Base-by-base conservation (phyloP, 129 eudicot genomes). In the Flaveria brownii region DNA sequence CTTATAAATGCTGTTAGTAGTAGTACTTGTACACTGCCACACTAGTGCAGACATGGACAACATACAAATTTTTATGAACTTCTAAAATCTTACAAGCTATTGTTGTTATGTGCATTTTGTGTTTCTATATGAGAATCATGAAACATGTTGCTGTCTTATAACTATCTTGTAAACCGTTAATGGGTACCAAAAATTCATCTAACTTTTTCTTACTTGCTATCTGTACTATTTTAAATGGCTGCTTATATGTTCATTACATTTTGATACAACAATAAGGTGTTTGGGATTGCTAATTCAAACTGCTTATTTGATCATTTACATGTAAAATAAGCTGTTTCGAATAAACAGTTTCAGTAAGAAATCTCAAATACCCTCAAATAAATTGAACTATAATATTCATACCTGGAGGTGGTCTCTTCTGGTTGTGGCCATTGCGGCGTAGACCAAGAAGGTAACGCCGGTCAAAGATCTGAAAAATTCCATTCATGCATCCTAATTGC, bases 401-500 rank as follows among this genome's bases (percentile, higher is more conserved):
- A 91, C 97, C 96, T 74, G 80, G 71, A 74, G 82, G 87, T 71
- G 84, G 86, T 76, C 83, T 81, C 82, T 87, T 92, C 76, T 82
- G 85, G 80, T 78, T 74, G 41, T 81, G 87, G 70, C 78, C 59
- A 54, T 46, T 73, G 74, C 82, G 62, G 63, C 88, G 87, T 71
- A 87, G 84, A 43, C 91, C 84, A 33, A 86, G 81, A 78, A 88
- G 86, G 72, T 82, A 85, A 54, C 82, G 89, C 49, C 90, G 88
- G 84, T 86, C 92, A 72, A 94, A 89, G 70, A 91, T 76, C 84
- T 89, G 97, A 64, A 95, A 87, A 11, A 95, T 82, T 41, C 99
- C 97, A 82, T 83, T 91, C 92, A 95, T 95, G 89, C 99, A 95
- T 20, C 99, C 99, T 59, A 87, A 55, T 77, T 91, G 94, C 85